These are phyloP conservation scores for Cornus controversa DNA, from an alignment of 148 eudicot genomes.

Conservation along the genomic window DNA sequence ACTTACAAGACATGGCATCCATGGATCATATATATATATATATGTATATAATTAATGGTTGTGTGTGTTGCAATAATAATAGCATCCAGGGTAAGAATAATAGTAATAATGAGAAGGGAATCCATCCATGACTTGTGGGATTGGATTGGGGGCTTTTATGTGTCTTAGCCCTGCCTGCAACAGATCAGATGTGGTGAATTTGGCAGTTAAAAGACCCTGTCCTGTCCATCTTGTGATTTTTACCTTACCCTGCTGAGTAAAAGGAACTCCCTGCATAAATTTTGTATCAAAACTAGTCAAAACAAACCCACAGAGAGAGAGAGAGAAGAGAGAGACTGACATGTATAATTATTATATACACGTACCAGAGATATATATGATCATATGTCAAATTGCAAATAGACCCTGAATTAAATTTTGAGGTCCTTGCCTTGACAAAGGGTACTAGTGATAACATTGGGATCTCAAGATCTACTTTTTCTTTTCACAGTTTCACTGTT, in stretches of 20 bases:
- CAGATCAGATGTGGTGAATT: background rate
- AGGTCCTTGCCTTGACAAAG: too few relatives aligned
- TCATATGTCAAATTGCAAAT: background rate
- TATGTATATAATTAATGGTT: too few relatives aligned
- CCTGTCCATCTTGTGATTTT: too few relatives aligned
- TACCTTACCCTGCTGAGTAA: too few relatives aligned
- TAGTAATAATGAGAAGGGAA: background rate
- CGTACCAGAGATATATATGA: too few relatives aligned
- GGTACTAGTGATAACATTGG: constrained; percentile 5
- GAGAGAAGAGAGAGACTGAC: too few relatives aligned
- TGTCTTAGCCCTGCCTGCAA: too few relatives aligned
- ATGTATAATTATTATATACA: too few relatives aligned
- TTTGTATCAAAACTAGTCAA: background rate
- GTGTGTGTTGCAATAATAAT: background rate
- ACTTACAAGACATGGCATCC: constrained; percentile 11
- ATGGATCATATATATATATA: too few relatives aligned
- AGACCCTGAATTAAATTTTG: background rate
- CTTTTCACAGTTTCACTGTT: background rate
- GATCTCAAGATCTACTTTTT: constrained; percentile 12
- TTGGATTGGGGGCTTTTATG: background rate
- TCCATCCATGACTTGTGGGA: background rate
- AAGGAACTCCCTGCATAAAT: too few relatives aligned
- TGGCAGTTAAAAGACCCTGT: background rate
- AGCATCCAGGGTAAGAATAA: background rate
- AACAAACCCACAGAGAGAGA: background rate